Conservation (phyloP, 2,329 filamentous ascomycete species). For the Botrytis byssoidea region DNA sequence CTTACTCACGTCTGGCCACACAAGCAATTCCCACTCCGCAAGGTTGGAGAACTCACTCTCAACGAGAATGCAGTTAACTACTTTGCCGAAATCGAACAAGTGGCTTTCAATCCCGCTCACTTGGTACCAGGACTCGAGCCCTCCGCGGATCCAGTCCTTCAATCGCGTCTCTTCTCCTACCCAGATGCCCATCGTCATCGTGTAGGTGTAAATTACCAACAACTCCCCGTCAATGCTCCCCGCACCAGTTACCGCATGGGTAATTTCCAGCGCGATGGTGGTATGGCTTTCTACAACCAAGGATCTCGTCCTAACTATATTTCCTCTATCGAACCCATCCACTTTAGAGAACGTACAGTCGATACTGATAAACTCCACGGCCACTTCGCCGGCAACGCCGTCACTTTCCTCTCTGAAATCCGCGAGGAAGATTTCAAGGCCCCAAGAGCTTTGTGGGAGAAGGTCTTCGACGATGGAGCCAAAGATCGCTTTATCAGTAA, state of each 20-base stretch:
- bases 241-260: slow-evolving; percentile 26
- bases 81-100: slow-evolving; percentile 66
- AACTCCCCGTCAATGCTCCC: slow-evolving; percentile 48
- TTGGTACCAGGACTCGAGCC: slow-evolving; percentile 65
- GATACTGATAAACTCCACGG: slow-evolving; percentile 47
- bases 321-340: slow-evolving; percentile 36
- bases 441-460: slow-evolving; percentile 39
- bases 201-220: slow-evolving; percentile 57
- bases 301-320: slow-evolving; percentile 47
- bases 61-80: slow-evolving; percentile 55
- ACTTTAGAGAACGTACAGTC: slow-evolving; percentile 40
- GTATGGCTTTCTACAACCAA: slow-evolving; percentile 47
- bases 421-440: slow-evolving; percentile 39
- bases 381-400: slow-evolving; percentile 48
- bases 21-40: slow-evolving; percentile 46
- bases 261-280: slow-evolving; percentile 43
- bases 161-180: slow-evolving; percentile 68
- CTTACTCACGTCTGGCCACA: slow-evolving; percentile 56
- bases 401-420: slow-evolving; percentile 46
- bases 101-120: slow-evolving; percentile 65
- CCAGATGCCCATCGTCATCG: slow-evolving; percentile 60
- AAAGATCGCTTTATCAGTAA: slow-evolving; percentile 62
- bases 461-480: slow-evolving; percentile 46
- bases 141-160: slow-evolving; percentile 66
- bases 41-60: slow-evolving; percentile 49